Evolutionary conservation across 73 alveolate genomes (phyloP).

Genomic region (Tetrahymena elliotti): DNA sequence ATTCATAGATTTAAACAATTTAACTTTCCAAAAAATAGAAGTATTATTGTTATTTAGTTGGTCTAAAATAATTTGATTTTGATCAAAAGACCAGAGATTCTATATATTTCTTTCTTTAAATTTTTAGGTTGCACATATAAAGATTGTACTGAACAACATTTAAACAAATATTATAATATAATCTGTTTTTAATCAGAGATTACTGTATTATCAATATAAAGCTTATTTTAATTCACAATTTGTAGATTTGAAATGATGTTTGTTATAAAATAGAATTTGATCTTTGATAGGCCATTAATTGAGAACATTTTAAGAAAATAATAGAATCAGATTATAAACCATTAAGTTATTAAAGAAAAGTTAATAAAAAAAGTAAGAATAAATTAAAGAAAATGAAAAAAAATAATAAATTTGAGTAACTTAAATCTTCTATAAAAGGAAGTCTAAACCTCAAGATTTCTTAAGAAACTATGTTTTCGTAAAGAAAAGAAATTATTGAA

Average conservation of each 20-base stretch:
- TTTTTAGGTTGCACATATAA: not conserved
- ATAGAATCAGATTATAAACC: not conserved
- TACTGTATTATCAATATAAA: too few relatives aligned
- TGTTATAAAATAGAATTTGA: not conserved
- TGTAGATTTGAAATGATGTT: too few relatives aligned
- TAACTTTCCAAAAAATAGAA: too few relatives aligned
- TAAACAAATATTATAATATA: too few relatives aligned
- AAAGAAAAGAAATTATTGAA: not conserved
- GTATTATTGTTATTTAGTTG: too few relatives aligned
- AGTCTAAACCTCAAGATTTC: not conserved
- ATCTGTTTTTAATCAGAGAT: too few relatives aligned
- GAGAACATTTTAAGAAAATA: not conserved
- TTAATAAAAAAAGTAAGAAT: not conserved
- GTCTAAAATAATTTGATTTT: too few relatives aligned
- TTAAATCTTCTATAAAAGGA: not conserved
- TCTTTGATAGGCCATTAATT: not conserved
- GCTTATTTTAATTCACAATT: too few relatives aligned
- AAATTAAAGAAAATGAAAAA: not conserved
- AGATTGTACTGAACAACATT: not conserved
- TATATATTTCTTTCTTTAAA: too few relatives aligned
- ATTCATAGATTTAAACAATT: too few relatives aligned
- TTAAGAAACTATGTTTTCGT: not conserved
- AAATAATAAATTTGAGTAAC: not conserved
- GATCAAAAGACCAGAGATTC: too few relatives aligned
- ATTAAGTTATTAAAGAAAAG: not conserved